Evolutionary conservation across 345 rosid genomes (phyloP), one percentile per base, ranked within the genome.

Genomic region (Lumnitzera racemosa): DNA sequence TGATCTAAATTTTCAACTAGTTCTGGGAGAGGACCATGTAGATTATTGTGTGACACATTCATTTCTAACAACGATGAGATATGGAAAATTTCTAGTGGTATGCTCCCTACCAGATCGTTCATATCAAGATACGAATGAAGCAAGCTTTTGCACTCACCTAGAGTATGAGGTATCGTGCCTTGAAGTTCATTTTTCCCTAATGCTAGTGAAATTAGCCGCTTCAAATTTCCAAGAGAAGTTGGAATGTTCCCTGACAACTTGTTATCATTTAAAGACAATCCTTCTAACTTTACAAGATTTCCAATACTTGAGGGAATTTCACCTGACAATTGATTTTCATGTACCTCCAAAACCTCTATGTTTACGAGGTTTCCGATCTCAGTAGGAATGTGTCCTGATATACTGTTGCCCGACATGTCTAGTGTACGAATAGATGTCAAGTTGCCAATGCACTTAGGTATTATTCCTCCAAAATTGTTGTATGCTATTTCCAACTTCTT

Each of bases 21-120:
- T n/a, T 24, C 13, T 3, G 74, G 74, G 10, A 70, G 50, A 5
- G 62, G 16, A 20, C 76, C 72, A 0, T 53, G 47, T 20, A 72
- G 59, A 25, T 58, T 24, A 52, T 72, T 72, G 24, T 14, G 10
- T 2, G 76, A 57, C 13, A 72, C 17, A 46, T 62, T 24, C 7
- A 67, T 1, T 15, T 56, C 47, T 12, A 71, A 56, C 24, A 72
- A 55, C 46, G 61, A 57, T 1, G 61, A 51, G 46, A 72, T 55
- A 15, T 11, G 49, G 46, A 67, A 49, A 51, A 55, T 4, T 55
- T 72, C 64, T 13, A 27, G 13, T 2, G 76, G 76, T 57, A 62
- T 53, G 0, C 55, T 16, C 15, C 76, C 72, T 24, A n/a, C 53
- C 11, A 72, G 61, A 43, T 12, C 16, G 25, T 72, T 72, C 1